Evolutionary conservation across 306 rosid species (phyloP).

Genomic region (Vigna unguiculata): DNA sequence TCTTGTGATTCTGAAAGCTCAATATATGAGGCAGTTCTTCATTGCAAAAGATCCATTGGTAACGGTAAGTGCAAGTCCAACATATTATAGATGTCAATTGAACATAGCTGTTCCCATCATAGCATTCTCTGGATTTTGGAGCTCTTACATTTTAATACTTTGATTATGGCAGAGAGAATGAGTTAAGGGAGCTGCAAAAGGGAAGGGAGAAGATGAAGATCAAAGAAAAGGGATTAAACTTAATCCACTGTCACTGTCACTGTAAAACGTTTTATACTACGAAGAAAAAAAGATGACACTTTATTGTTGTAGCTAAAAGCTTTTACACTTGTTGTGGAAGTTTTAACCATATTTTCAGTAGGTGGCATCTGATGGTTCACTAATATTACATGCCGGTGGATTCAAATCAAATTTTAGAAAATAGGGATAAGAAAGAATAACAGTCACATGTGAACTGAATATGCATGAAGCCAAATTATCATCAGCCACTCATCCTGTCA

Average conservation of each 20-base stretch:
- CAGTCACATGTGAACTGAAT: conserved; percentile 56
- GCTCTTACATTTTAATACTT: conserved; percentile 38
- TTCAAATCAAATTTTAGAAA: background rate
- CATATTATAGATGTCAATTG: background rate
- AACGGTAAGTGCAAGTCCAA: conserved; percentile 52
- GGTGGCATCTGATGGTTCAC: conserved; percentile 36
- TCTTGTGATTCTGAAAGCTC: conserved; percentile 99
- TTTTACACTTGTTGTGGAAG: conserved; percentile 33
- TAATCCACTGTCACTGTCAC: conserved; percentile 8
- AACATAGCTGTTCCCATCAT: background rate
- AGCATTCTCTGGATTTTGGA: background rate
- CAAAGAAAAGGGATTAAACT: conserved; percentile 28
- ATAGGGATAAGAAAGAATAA: conserved; percentile 34
- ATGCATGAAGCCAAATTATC: conserved; percentile 54
- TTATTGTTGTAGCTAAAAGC: conserved; percentile 30
- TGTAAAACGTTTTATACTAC: conserved; percentile 8
- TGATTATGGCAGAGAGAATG: conserved; percentile 58
- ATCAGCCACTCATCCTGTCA: conserved; percentile 66
- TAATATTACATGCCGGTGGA: conserved; percentile 7
- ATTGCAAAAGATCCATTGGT: conserved; percentile 98
- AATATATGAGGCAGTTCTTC: conserved; percentile 96
- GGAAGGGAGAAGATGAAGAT: conserved; percentile 42
- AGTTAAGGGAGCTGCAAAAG: conserved; percentile 45
- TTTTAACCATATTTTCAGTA: conserved; percentile 33
- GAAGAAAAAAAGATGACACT: conserved; percentile 6